These are phyloP conservation scores for Phlyctochytrium bullatum DNA, from an alignment of 192 early-diverging fungal species.

Conservation along the genomic window DNA sequence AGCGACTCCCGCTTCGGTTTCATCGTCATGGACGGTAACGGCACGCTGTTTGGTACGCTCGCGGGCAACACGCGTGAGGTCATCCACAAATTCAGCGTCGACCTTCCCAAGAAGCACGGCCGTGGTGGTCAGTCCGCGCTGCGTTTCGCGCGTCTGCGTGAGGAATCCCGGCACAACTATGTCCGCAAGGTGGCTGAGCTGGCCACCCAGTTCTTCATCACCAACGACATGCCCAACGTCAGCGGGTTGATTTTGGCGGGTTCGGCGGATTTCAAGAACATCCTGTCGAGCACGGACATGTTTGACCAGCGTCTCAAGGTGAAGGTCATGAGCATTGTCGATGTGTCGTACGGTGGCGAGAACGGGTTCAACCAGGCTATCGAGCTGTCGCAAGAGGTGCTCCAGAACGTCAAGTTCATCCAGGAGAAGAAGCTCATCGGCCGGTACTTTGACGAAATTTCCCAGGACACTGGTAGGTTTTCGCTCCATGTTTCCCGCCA, in stretches of 20 bases:
- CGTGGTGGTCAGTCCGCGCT: slow-evolving; percentile 99
- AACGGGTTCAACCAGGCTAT: slow-evolving; percentile 99
- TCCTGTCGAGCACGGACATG: slow-evolving; percentile 90
- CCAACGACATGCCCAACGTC: slow-evolving; percentile 86
- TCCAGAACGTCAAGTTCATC: slow-evolving; percentile 97
- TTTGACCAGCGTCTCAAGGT: slow-evolving; percentile 88
- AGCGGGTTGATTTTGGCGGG: slow-evolving; percentile 92
- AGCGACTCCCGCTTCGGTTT: slow-evolving; percentile 96
- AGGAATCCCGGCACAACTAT: slow-evolving; percentile 99
- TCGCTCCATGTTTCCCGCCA: background rate
- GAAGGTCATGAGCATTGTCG: slow-evolving; percentile 91
- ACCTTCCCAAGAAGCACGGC: slow-evolving; percentile 99
- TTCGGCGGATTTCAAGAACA: slow-evolving; percentile 99
- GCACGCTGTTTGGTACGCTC: slow-evolving; percentile 91
- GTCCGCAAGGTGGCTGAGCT: slow-evolving; percentile 97
- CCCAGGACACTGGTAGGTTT: slow-evolving; percentile 69
- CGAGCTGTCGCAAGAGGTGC: slow-evolving; percentile 82
- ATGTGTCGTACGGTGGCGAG: slow-evolving; percentile 98
- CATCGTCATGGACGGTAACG: slow-evolving; percentile 99
- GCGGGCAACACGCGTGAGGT: slow-evolving; percentile 92
- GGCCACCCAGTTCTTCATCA: slow-evolving; percentile 94
- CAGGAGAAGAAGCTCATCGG: slow-evolving; percentile 98
- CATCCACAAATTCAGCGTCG: slow-evolving; percentile 90
- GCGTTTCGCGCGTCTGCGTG: slow-evolving; percentile 98
- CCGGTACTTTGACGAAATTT: slow-evolving; percentile 97